phyloP scores from a whole-genome alignment of 306 rosid genomes.

The Cucurbita argyrosperma region DNA sequence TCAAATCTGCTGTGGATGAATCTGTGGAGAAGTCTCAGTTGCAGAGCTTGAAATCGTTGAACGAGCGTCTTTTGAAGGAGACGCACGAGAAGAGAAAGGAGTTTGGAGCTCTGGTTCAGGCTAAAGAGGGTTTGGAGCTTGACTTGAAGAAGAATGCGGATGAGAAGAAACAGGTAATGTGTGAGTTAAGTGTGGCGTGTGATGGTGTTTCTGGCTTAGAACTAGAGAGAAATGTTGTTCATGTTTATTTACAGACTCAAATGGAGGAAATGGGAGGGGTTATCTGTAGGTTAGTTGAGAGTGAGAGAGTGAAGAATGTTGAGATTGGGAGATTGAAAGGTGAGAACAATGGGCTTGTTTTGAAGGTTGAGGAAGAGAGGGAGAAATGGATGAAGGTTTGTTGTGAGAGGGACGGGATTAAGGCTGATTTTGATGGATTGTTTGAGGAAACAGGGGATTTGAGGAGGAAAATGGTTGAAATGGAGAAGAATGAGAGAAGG shows the following conservation, averaged over 20 bases:
- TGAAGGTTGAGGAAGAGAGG: constrained; percentile 23
- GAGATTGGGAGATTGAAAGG: constrained; percentile 24
- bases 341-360: constrained; percentile 9
- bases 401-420: constrained; percentile 34
- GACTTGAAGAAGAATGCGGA: constrained; percentile 10
- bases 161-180: constrained; percentile 19
- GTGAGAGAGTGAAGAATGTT: constrained; percentile 13
- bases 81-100: constrained; percentile 31
- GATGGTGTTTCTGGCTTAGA: constrained; percentile 18
- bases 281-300: constrained; percentile 12
- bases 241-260: constrained; percentile 21
- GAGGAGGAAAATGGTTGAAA: constrained; percentile 20
- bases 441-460: constrained; percentile 17
- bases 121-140: constrained; percentile 20
- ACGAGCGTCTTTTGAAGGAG: constrained; percentile 44
- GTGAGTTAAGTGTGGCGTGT: constrained; percentile 3
- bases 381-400: constrained; percentile 8
- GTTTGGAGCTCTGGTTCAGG: constrained; percentile 20
- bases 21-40: constrained; percentile 36
- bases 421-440: background rate
- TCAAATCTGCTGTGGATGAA: constrained; percentile 18
- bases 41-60: constrained; percentile 52
- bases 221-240: constrained; percentile 24
- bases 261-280: constrained; percentile 17
- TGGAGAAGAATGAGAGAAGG: constrained; percentile 16